Evolutionary conservation across 495 filamentous ascomycete genomes (phyloP).

Genomic region (Cercophora sp.): DNA sequence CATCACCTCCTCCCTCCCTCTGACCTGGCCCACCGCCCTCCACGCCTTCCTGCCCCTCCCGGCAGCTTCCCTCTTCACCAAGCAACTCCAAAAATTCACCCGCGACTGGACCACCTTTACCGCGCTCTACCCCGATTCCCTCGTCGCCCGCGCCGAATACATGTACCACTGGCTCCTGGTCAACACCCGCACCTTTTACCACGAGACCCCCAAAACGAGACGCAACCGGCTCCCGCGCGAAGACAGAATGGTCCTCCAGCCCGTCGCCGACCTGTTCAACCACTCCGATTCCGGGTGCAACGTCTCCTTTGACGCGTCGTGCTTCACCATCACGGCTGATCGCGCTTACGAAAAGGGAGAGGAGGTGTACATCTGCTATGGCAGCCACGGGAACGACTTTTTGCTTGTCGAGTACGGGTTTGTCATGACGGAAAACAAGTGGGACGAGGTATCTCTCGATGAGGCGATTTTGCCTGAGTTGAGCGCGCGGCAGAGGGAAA

Average conservation of each 20-base stretch:
- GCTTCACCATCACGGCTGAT: conserved; percentile 59
- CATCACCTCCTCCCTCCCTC: conserved; percentile 60
- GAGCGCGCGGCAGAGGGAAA: conserved; percentile 39
- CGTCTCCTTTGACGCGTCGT: conserved; percentile 53
- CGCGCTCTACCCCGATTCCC: not conserved
- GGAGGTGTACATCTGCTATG: conserved; percentile 79
- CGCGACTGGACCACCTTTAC: conserved; percentile 56
- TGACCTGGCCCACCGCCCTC: conserved; percentile 58
- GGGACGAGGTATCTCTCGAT: conserved; percentile 66
- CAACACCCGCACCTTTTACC: conserved; percentile 81
- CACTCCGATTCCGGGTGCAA: conserved; percentile 60
- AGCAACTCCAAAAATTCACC: conserved; percentile 60
- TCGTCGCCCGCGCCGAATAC: conserved; percentile 36
- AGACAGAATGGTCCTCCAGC: conserved; percentile 76
- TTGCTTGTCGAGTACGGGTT: conserved; percentile 84
- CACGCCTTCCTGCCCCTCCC: conserved; percentile 45
- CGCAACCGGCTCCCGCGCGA: conserved; percentile 47
- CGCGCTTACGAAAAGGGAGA: conserved; percentile 58
- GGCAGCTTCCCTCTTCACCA: conserved; percentile 48
- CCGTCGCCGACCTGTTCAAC: conserved; percentile 87
- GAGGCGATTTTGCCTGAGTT: conserved; percentile 58
- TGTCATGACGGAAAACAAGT: conserved; percentile 61
- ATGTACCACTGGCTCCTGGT: conserved; percentile 75
- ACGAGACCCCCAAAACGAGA: conserved; percentile 50
- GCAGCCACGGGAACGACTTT: conserved; percentile 75